Conservation (phyloP, 208 protist species). For the Lotmaria passim region DNA sequence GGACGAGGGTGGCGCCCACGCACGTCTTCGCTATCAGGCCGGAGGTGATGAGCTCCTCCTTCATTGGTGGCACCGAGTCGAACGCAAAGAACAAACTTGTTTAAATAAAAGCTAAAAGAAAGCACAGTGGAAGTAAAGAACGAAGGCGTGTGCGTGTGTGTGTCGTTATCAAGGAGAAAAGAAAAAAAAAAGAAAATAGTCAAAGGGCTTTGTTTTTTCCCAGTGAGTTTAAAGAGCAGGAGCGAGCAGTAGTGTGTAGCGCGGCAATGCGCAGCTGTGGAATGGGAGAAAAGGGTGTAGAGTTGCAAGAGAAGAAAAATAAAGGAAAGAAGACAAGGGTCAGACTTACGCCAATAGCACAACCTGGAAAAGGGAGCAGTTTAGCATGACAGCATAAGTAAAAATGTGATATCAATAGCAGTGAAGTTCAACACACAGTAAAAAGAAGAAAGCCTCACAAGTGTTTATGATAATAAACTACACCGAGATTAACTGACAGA, state of each 20-base stretch:
- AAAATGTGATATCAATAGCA: too few species aligned
- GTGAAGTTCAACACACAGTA: too few species aligned
- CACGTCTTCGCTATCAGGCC: constrained; percentile 24
- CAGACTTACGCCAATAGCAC: too few species aligned
- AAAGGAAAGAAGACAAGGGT: too few species aligned
- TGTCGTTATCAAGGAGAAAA: background rate
- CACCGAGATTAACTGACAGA: too few species aligned
- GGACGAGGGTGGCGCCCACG: constrained; percentile 87
- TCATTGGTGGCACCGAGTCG: background rate
- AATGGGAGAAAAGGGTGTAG: background rate
- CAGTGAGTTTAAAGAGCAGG: background rate
- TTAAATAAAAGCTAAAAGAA: background rate
- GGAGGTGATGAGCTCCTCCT: background rate
- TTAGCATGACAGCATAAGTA: constrained; percentile 5
- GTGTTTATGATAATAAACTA: too few species aligned
- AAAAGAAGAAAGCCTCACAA: too few species aligned
- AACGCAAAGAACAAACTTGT: background rate
- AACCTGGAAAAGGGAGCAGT: too few species aligned
- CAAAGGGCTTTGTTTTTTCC: background rate
- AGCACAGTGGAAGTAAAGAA: background rate
- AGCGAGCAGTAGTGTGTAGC: background rate
- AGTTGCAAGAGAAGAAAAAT: background rate
- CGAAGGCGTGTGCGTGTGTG: background rate
- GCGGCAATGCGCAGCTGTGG: too few species aligned
- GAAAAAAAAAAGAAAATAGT: constrained; percentile 5